Conservation (phyloP, 2,329 filamentous ascomycete species). For the Scedosporium dehoogii region DNA sequence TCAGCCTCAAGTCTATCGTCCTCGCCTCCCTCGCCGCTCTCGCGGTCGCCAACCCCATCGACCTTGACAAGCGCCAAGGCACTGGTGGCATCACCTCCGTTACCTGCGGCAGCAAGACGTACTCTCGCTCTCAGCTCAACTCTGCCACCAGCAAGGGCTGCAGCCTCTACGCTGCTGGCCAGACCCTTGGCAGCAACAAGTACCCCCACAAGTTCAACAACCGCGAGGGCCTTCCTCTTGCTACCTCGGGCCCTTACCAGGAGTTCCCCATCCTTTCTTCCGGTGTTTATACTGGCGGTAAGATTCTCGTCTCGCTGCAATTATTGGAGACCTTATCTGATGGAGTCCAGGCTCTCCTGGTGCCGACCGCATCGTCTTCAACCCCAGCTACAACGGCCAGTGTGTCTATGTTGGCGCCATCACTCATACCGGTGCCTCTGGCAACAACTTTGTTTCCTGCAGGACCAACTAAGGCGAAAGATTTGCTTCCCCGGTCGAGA, state of each 20-base stretch:
- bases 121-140: constrained; percentile 17
- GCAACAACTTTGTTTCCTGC: constrained; percentile 61
- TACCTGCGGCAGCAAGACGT: constrained; percentile 20
- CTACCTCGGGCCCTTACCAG: constrained; percentile 22
- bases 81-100: constrained; percentile 12
- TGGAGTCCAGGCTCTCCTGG: constrained; percentile 35
- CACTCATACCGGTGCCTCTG: constrained; percentile 60
- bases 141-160: constrained; percentile 16
- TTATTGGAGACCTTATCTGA: no score
- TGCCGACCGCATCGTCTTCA: constrained; percentile 56
- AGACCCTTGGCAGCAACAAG: constrained; percentile 17
- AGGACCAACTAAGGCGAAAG: neutral
- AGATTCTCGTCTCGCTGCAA: constrained; percentile 8
- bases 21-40: constrained; percentile 19
- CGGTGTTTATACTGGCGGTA: constrained; percentile 26
- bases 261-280: constrained; percentile 26
- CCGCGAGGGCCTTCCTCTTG: constrained; percentile 24
- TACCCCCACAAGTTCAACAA: constrained; percentile 31
- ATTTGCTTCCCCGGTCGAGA: neutral
- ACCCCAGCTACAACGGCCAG: constrained; percentile 26
- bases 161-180: constrained; percentile 9
- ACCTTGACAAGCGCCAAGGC: constrained; percentile 12
- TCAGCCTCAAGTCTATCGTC: constrained; percentile 10
- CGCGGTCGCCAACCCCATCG: constrained; percentile 17
- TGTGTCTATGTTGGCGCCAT: constrained; percentile 53